Base-by-base conservation (phyloP, 768 basidiomycete genomes). In the Russula abietina region DNA sequence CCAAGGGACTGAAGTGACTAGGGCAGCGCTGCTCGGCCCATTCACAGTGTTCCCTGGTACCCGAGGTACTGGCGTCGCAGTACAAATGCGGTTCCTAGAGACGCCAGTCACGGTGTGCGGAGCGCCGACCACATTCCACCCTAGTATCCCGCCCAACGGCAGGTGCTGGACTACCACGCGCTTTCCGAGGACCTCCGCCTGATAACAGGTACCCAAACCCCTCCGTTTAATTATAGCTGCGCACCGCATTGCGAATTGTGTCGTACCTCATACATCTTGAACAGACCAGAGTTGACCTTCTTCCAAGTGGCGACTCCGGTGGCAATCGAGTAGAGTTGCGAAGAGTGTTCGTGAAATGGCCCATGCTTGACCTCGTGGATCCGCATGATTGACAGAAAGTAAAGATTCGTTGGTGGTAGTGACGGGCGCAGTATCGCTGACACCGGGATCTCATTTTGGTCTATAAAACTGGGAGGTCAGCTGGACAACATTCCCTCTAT, bases 91-190 rank as follows among this genome's bases (percentile, higher is more conserved):
- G 22, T 9, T 43, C 7, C 33, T 16, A 46, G 62, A 41, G 36
- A 49, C 24, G 58, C 14, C 28, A 59, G 41, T 30, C 41, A 28
- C 14, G 22, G n/a, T 53, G 61, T 22, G 22, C 50, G 51, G 56
- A 55, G 61, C 56, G 48, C 62, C 55, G 8, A 48, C 36, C 22
- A 59, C 38, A 62, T 77, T 78, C 91, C 91, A 92, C 69, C 84
- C 82, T 59, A 95, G 75, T 28, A 93, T 69, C 0, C 91, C 89
- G 22, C 93, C 94, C 26, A 97, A 79, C 9, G 89, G 88, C 54
- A 98, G 77, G 71, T 97, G 94, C 72, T 98, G 95, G 4, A 98
- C 92, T 5, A 98, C 96, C n/a, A 98, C 95, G 17, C 91, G 82
- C 74, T 98, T 98, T 17, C 87, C 86, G 46, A 98, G 78, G 14